Evolutionary conservation across 306 rosid species (phyloP).

Genomic region (Dalbergia cochinchinensis): DNA sequence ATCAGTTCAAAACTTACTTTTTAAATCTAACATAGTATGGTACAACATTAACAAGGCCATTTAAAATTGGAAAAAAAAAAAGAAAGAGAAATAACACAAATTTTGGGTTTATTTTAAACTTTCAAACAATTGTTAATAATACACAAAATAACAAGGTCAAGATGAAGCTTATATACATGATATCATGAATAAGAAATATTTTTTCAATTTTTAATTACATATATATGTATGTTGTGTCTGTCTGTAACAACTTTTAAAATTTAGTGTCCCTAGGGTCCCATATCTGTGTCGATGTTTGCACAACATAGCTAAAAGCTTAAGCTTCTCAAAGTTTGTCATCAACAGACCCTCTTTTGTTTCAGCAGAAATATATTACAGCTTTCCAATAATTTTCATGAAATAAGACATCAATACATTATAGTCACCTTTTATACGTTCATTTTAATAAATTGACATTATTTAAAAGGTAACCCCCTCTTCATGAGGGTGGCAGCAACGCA

Average conservation of each 20-base stretch:
- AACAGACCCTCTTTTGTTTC: not conserved
- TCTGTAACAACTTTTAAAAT: too few relatives aligned
- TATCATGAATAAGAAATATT: not conserved
- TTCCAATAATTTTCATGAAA: not conserved
- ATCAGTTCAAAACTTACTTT: not conserved
- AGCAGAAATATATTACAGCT: slow-evolving; percentile 8
- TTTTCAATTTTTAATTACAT: too few relatives aligned
- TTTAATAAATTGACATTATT: slow-evolving; percentile 1
- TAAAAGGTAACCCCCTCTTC: not conserved
- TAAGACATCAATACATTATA: not conserved
- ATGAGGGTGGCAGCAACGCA: not conserved
- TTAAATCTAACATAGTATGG: not conserved
- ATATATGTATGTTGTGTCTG: too few relatives aligned
- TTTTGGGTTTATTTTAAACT: not conserved
- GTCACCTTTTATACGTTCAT: slow-evolving; percentile 1
- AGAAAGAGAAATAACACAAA: not conserved
- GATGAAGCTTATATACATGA: not conserved
- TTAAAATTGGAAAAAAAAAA: not conserved
- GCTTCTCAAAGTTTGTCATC: not conserved
- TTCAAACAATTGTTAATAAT: not conserved
- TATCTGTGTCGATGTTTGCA: too few relatives aligned
- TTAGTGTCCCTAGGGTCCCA: too few relatives aligned
- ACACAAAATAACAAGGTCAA: not conserved
- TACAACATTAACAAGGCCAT: not conserved
- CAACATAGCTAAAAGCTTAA: too few relatives aligned